These are phyloP conservation scores for Glebionis coronaria DNA, from an alignment of 129 eudicot genomes.

Conservation along the genomic window DNA sequence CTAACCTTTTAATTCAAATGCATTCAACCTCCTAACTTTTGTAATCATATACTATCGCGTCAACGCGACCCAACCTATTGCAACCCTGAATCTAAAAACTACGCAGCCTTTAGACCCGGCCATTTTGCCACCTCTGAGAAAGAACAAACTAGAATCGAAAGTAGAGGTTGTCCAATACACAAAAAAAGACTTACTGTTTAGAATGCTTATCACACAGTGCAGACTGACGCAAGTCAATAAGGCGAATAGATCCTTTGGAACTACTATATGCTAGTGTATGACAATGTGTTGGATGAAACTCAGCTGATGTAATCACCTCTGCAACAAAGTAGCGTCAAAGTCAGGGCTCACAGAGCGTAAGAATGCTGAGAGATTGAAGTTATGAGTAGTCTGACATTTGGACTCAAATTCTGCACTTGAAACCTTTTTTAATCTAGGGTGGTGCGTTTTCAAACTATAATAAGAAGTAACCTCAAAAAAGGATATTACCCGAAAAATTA, in stretches of 20 bases:
- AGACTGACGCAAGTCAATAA: conserved; percentile 95
- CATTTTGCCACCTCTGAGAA: neutral
- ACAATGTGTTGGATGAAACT: conserved; percentile 94
- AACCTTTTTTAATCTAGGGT: too few relatives aligned
- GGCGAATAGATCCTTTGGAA: conserved; percentile 95
- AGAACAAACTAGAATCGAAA: neutral
- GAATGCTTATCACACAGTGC: conserved; percentile 93
- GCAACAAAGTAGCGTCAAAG: conserved; percentile 24
- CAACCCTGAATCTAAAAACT: too few relatives aligned
- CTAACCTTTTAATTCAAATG: too few relatives aligned
- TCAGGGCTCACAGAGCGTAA: conserved; percentile 11
- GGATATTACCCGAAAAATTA: neutral
- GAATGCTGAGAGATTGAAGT: too few relatives aligned
- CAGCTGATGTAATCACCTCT: conserved; percentile 99
- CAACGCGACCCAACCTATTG: too few relatives aligned
- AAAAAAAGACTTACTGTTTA: conserved; percentile 65
- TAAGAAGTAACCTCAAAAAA: too few relatives aligned
- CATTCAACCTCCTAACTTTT: too few relatives aligned
- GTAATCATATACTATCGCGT: too few relatives aligned
- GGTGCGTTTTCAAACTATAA: too few relatives aligned
- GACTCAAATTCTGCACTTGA: too few relatives aligned
- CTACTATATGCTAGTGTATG: conserved; percentile 93
- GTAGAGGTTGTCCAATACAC: neutral
- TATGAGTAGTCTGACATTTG: too few relatives aligned
- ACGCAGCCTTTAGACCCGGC: too few relatives aligned